phyloP scores from a whole-genome alignment of 768 basidiomycete genomes.

The Sutorius australiensis region DNA sequence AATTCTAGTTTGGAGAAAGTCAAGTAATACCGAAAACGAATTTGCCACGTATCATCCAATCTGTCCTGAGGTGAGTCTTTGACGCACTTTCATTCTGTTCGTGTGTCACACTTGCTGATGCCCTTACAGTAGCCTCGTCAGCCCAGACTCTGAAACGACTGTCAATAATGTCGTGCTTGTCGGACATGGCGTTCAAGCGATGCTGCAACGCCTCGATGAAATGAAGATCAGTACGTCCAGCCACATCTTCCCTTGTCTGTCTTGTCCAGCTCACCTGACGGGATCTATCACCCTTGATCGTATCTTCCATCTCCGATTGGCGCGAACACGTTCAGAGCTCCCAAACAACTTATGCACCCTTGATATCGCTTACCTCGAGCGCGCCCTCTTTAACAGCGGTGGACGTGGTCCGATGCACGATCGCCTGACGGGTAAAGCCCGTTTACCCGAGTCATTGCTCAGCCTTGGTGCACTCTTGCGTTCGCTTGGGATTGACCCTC shows the following conservation, averaged over 20 bases:
- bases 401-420: conserved; percentile 60
- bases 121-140: conserved; percentile 56
- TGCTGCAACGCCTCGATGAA: conserved; percentile 64
- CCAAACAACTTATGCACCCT: conserved; percentile 70
- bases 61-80: conserved; percentile 57
- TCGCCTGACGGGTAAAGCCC: conserved; percentile 50
- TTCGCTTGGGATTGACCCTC: conserved; percentile 43
- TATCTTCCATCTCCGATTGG: background rate
- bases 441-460: conserved; percentile 51
- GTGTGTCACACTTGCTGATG: background rate
- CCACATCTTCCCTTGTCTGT: background rate
- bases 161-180: conserved; percentile 71
- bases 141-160: conserved; percentile 71
- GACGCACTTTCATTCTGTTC: background rate
- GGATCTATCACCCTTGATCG: background rate
- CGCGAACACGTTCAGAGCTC: conserved; percentile 43
- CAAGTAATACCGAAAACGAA: conserved; percentile 65
- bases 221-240: conserved; percentile 70
- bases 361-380: conserved; percentile 64
- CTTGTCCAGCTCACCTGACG: background rate
- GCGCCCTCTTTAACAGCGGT: conserved; percentile 55
- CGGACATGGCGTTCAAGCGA: conserved; percentile 52
- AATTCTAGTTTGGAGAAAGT: conserved; percentile 69
- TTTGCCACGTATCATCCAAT: conserved; percentile 68
- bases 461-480: conserved; percentile 61